Base-by-base conservation (phyloP, 1,284 basidiomycete species). In the Phylloboletellus chloephorus region DNA sequence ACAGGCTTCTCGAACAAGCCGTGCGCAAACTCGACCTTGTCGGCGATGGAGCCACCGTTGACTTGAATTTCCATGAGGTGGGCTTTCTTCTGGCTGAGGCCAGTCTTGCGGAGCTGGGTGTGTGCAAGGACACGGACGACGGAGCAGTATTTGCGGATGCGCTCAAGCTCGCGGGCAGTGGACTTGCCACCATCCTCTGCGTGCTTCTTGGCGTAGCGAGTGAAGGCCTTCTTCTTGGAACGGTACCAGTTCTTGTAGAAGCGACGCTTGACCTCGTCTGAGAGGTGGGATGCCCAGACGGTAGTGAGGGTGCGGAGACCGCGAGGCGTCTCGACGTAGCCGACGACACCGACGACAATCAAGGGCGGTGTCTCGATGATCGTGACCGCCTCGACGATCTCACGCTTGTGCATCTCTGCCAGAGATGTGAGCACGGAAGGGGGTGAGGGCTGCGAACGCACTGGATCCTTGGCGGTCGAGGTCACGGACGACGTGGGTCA, bases 171-270 rank as follows among this genome's bases (percentile, higher is more conserved):
- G 63, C 94, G 91, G 52, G 83, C 75, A 62, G 92, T 81, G 43
- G 90, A 90, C 69, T 93, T 91, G 65, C 92, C 92, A 62, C 80
- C 81, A 65, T 92, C 88, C 72, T 98, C 95, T 44, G 94, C 88
- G 70, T 96, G 88, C 79, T 97, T 98, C 87, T 97, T 97, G 67
- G 95, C 95, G 73, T 98, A 95, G 54, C 85, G 85, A 61, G 95
- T 98, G 82, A 98, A 98, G 35, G 95, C 95, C 85, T 99, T 99
- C 84, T 98, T 98, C 89, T 99, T 99, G 48, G 91, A 95, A 60
- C 91, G 86, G 81, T 98, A 98, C 96, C 96, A 99, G 84, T 98
- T 98, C 82, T 95, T 97, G 88, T 98, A 97, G 88, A 98, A 98
- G 61, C 96, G 84, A 66, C 96, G 90, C 76, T 96, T 98, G 67